A percentile compares a stretch with the other conserved stretches of the same genome.
Conservation (phyloP, 805 yeast genomes). For the Saccharomycopsis javanensis region DNA sequence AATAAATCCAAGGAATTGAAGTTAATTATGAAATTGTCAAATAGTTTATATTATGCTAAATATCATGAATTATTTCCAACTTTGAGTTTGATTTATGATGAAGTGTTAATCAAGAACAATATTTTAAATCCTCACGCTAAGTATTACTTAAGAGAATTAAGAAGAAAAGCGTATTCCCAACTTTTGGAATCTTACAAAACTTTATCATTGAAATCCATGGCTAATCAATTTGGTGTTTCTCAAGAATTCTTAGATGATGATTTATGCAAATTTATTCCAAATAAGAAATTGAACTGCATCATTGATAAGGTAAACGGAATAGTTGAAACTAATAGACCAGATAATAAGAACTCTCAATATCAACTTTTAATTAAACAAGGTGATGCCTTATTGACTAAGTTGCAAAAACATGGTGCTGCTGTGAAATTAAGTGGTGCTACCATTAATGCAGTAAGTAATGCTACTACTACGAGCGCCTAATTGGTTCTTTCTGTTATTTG, state of each 20-base stretch:
- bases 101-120: constrained; percentile 52
- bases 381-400: constrained; percentile 81
- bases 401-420: constrained; percentile 96
- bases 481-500: not conserved
- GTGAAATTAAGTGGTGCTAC: constrained; percentile 84
- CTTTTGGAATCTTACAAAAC: constrained; percentile 90
- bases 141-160: constrained; percentile 81
- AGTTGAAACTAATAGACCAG: constrained; percentile 92
- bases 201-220: constrained; percentile 84
- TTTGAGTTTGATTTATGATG: constrained; percentile 67
- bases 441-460: not conserved
- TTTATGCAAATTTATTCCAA: constrained; percentile 83
- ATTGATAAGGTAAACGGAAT: constrained; percentile 93
- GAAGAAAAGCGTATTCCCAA: constrained; percentile 92
- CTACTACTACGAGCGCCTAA: not conserved
- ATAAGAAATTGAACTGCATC: constrained; percentile 87
- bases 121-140: constrained; percentile 72
- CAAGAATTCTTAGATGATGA: constrained; percentile 81
- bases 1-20: constrained; percentile 62
- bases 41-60: constrained; percentile 81
- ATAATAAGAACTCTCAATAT: constrained; percentile 90
- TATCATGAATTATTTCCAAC: constrained; percentile 71
- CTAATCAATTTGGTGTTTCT: constrained; percentile 83
- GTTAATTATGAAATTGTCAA: constrained; percentile 75
- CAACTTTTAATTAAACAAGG: constrained; percentile 85